phyloP scores from a whole-genome alignment of 139 green algal species.

The Trebouxia sp. region DNA sequence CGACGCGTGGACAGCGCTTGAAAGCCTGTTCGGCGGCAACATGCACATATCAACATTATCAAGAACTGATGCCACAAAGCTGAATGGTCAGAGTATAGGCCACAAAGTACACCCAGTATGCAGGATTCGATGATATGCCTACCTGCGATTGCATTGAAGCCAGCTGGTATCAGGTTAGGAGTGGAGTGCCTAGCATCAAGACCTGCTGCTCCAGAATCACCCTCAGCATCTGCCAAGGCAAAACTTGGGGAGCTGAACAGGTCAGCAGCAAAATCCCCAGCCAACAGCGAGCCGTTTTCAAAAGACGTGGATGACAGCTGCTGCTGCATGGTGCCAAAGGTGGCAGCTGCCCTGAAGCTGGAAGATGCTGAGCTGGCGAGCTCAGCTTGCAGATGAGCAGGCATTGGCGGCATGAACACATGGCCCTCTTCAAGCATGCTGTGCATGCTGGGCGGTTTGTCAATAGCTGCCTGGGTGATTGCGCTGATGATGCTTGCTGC shows the following conservation, averaged over 20 bases:
- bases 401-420: not conserved
- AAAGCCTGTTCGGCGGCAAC: too few relatives aligned
- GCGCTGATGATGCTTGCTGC: conserved; percentile 7
- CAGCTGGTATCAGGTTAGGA: too few relatives aligned
- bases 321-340: conserved; percentile 9
- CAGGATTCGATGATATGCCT: too few relatives aligned
- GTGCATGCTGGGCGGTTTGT: not conserved
- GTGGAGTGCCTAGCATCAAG: too few relatives aligned
- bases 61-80: too few relatives aligned
- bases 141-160: too few relatives aligned
- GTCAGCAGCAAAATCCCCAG: conserved; percentile 11
- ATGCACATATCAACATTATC: too few relatives aligned
- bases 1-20: too few relatives aligned
- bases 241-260: not conserved
- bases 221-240: not conserved
- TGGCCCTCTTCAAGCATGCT: not conserved
- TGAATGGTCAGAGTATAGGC: too few relatives aligned
- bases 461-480: not conserved
- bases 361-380: conserved; percentile 4
- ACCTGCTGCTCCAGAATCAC: not conserved
- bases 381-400: not conserved
- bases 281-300: not conserved
- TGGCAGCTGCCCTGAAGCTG: not conserved
- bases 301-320: conserved; percentile 12
- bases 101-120: too few relatives aligned